Percentiles rank a stretch among this genome's conserved stretches.
These are phyloP conservation scores for Calonectria hongkongensis DNA, from an alignment of 2,329 filamentous ascomycete genomes.

Conservation along the genomic window DNA sequence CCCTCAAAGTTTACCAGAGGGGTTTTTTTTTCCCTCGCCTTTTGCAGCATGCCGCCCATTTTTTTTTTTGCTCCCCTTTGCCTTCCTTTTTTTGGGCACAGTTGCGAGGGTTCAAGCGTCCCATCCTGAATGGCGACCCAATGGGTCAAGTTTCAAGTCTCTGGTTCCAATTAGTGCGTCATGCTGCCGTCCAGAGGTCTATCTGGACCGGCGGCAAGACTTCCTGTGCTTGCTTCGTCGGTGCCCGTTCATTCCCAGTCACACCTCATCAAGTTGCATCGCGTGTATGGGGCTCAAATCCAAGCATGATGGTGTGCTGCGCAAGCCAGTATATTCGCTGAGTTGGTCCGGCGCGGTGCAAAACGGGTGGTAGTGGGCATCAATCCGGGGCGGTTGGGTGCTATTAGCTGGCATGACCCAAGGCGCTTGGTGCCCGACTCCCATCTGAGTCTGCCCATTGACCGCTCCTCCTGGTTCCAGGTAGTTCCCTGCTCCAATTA, in stretches of 20 bases:
- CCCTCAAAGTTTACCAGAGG: conserved; percentile 38
- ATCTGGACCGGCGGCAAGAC: conserved; percentile 1
- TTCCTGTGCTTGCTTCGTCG: conserved; percentile 29
- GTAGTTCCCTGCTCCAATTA: conserved; percentile 58
- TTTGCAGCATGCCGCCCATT: conserved; percentile 39
- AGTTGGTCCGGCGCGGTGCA: conserved; percentile 35
- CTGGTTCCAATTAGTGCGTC: conserved; percentile 14
- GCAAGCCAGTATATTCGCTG: conserved; percentile 32
- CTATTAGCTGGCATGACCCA: conserved; percentile 51
- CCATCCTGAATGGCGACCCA: conserved; percentile 27
- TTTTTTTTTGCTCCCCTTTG: background rate
- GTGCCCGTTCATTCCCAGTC: conserved; percentile 30
- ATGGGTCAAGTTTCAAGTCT: conserved; percentile 33
- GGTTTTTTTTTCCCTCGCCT: conserved; percentile 34
- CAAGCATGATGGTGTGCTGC: conserved; percentile 33
- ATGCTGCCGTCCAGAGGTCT: conserved; percentile 14
- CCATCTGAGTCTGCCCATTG: conserved; percentile 53
- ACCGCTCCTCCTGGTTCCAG: conserved; percentile 59
- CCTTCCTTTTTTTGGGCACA: conserved; percentile 8
- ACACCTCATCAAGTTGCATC: conserved; percentile 28
- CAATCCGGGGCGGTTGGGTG: conserved; percentile 54
- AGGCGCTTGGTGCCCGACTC: conserved; percentile 56
- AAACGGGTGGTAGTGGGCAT: conserved; percentile 55
- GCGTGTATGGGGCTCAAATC: conserved; percentile 26
- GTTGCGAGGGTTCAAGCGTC: conserved; percentile 26